These are phyloP conservation scores for Ophiostoma sp. DNA, from an alignment of 2,329 filamentous ascomycete species.

Conservation along the genomic window DNA sequence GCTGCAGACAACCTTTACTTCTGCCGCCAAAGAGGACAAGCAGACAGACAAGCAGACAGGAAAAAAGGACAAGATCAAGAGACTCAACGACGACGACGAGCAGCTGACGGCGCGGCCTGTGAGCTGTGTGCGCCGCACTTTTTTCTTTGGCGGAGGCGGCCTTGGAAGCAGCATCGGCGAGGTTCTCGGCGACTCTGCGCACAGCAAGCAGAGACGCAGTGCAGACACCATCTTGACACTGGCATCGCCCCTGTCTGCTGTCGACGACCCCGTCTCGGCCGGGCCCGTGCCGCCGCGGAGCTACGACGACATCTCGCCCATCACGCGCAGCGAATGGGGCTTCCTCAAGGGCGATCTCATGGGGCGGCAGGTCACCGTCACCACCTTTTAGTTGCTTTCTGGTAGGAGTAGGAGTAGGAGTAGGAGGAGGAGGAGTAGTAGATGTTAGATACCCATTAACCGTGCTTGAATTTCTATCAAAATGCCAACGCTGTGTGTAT, in stretches of 20 bases:
- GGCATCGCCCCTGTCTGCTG: slow-evolving; percentile 2
- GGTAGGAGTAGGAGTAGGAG: background rate
- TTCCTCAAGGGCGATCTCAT: slow-evolving; percentile 51
- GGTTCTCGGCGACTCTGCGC: slow-evolving; percentile 32
- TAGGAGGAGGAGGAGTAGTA: background rate
- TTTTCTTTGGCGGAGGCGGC: slow-evolving; percentile 30
- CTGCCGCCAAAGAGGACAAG: background rate
- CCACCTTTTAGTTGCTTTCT: slow-evolving; percentile 40
- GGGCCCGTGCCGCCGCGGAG: slow-evolving; percentile 52
- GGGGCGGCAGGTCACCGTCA: slow-evolving; percentile 45
- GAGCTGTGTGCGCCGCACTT: slow-evolving; percentile 29
- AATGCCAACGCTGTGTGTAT: background rate
- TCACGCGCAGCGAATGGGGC: slow-evolving; percentile 59
- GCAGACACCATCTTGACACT: slow-evolving; percentile 1
- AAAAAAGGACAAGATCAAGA: slow-evolving; percentile 11
- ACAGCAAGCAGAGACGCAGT: slow-evolving; percentile 20
- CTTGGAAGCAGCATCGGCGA: slow-evolving; percentile 39
- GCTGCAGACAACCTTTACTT: slow-evolving; percentile 37
- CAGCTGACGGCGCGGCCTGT: slow-evolving; percentile 39
- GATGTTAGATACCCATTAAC: slow-evolving; percentile 9
- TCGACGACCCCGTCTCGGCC: slow-evolving; percentile 7
- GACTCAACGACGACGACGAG: slow-evolving; percentile 28
- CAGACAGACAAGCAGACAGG: background rate
- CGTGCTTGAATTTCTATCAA: background rate
- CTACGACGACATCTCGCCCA: slow-evolving; percentile 58